A percentile compares a stretch with the other conserved stretches of the same genome.
Evolutionary conservation across 148 eudicot species (phyloP).

Genomic region (Nepenthes mirabilis): DNA sequence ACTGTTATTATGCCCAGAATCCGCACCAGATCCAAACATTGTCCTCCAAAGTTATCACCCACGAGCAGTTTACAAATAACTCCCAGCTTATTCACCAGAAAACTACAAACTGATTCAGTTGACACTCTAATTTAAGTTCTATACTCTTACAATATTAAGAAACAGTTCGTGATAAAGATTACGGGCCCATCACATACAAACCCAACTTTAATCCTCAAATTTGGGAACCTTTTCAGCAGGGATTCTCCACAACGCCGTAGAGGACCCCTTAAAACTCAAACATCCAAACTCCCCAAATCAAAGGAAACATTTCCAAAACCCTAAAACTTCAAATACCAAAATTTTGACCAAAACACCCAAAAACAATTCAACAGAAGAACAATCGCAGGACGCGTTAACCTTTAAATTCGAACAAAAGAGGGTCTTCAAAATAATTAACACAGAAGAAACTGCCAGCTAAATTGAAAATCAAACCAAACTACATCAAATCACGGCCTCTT

Average conservation of each 20-base stretch:
- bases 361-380: not conserved
- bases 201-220: not conserved
- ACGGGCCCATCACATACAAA: not conserved
- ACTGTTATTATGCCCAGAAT: conserved; percentile 16
- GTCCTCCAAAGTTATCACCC: conserved; percentile 3
- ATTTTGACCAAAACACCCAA: not conserved
- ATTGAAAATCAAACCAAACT: conserved; percentile 3
- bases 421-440: conserved; percentile 4
- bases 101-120: not conserved
- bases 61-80: not conserved
- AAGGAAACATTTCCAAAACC: not conserved
- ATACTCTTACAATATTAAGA: not conserved
- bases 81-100: not conserved
- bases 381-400: not conserved
- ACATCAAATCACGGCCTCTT: not conserved
- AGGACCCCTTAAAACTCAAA: conserved; percentile 20
- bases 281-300: conserved; percentile 12
- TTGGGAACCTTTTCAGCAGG: conserved; percentile 22
- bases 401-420: conserved; percentile 5
- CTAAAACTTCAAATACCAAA: conserved; percentile 6
- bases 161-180: not conserved
- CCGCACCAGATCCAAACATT: conserved; percentile 32
- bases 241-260: conserved; percentile 29
- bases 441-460: not conserved
- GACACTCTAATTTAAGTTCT: conserved; percentile 5